A percentile compares a stretch with the other conserved stretches of the same genome.
Evolutionary conservation across 768 basidiomycete genomes (phyloP).

Genomic region (Suillus ampliporus): DNA sequence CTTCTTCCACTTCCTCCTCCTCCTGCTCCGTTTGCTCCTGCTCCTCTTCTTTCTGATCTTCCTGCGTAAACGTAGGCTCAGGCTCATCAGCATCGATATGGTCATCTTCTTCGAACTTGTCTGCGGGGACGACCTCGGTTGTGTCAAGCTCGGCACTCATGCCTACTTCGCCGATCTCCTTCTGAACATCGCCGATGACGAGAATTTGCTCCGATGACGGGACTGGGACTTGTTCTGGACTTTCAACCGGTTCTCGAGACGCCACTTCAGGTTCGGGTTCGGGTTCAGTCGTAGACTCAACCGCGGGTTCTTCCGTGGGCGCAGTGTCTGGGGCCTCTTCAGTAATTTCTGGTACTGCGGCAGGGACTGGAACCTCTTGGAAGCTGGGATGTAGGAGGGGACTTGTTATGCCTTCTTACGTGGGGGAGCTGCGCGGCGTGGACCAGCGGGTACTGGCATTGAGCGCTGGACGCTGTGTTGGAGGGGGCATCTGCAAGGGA

Average conservation of each 20-base stretch:
- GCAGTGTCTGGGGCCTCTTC: not conserved
- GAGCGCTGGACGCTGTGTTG: slow-evolving; percentile 41
- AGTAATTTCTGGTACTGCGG: slow-evolving; percentile 12
- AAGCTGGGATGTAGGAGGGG: slow-evolving; percentile 43
- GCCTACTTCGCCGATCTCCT: slow-evolving; percentile 17
- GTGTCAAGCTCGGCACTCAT: slow-evolving; percentile 13
- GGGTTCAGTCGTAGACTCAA: not conserved
- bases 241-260: slow-evolving; percentile 6
- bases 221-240: slow-evolving; percentile 9
- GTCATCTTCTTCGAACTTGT: slow-evolving; percentile 22
- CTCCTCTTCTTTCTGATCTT: slow-evolving; percentile 15
- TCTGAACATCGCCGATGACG: slow-evolving; percentile 17
- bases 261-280: slow-evolving; percentile 4
- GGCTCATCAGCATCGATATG: slow-evolving; percentile 11
- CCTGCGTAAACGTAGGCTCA: slow-evolving; percentile 9
- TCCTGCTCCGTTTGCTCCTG: slow-evolving; percentile 13
- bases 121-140: slow-evolving; percentile 15
- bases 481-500: slow-evolving; percentile 25
- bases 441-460: slow-evolving; percentile 79
- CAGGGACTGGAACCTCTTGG: slow-evolving; percentile 33
- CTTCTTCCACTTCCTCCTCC: slow-evolving; percentile 50
- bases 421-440: slow-evolving; percentile 77
- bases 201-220: slow-evolving; percentile 10
- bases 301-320: not conserved
- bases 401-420: slow-evolving; percentile 66